Conservation (phyloP, 306 rosid genomes). For the Aeschynomene evenia region DNA sequence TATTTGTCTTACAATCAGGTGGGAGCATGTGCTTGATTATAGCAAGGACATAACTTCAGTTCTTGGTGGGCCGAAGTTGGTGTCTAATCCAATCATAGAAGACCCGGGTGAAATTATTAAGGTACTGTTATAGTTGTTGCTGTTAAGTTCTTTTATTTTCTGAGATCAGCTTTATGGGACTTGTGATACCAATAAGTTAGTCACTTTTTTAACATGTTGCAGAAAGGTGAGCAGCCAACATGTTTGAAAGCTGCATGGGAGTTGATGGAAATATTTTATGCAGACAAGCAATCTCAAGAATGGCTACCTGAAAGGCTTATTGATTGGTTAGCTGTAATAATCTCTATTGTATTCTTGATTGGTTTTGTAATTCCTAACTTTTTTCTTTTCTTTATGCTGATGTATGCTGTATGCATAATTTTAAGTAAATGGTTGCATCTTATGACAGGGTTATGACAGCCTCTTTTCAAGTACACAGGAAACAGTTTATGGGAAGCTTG, state of each 20-base stretch:
- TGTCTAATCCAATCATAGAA: conserved; percentile 55
- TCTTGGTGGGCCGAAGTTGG: conserved; percentile 53
- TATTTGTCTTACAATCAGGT: conserved; percentile 51
- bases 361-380: not conserved
- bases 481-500: conserved; percentile 70
- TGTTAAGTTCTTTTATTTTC: not conserved
- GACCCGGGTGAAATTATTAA: conserved; percentile 50
- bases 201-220: conserved; percentile 28
- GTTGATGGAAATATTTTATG: conserved; percentile 87
- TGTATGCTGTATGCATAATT: conserved; percentile 1
- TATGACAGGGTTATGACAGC: conserved; percentile 74
- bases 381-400: not conserved
- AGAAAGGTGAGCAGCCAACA: conserved; percentile 74
- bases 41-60: conserved; percentile 77
- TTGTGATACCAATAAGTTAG: not conserved
- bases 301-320: conserved; percentile 91
- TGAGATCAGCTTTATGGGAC: conserved; percentile 18
- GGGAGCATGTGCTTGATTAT: conserved; percentile 85
- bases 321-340: conserved; percentile 96
- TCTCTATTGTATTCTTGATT: conserved; percentile 27
- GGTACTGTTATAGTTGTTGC: conserved; percentile 40
- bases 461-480: conserved; percentile 69
- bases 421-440: conserved; percentile 28
- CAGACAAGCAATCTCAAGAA: conserved; percentile 80
- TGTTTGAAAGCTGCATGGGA: conserved; percentile 95